These are phyloP conservation scores for Daldinia bambusicola DNA, from an alignment of 495 filamentous ascomycete species.

Conservation along the genomic window DNA sequence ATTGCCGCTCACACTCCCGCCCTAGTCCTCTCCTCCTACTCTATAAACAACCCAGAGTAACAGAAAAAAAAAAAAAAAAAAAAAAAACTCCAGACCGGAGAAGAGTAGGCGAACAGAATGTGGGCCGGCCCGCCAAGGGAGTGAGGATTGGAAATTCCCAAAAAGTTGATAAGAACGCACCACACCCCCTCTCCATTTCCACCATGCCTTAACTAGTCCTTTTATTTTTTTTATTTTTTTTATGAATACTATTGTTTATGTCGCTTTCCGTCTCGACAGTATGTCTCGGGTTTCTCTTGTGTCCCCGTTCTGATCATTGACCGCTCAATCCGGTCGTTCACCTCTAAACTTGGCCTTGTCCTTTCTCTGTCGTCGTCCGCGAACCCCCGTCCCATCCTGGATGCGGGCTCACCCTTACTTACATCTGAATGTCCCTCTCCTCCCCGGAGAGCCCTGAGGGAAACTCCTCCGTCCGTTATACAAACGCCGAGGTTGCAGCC, in stretches of 20 bases:
- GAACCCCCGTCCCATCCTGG: conserved; percentile 10
- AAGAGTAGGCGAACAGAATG: conserved; percentile 25
- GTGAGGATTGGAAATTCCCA: conserved; percentile 37
- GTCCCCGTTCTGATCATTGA: conserved; percentile 32
- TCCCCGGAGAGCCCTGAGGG: conserved; percentile 29
- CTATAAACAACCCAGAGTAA: neutral
- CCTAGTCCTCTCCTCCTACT: conserved; percentile 5
- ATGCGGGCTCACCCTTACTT: conserved; percentile 23
- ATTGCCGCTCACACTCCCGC: conserved; percentile 22
- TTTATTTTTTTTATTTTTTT: conserved; percentile 8
- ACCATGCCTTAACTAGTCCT: conserved; percentile 29
- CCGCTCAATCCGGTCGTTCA: conserved; percentile 28
- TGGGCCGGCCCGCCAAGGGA: conserved; percentile 41
- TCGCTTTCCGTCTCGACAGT: conserved; percentile 39
- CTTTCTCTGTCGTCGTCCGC: neutral
- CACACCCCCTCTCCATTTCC: conserved; percentile 43
- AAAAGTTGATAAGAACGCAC: conserved; percentile 46
- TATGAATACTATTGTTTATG: conserved; percentile 34
- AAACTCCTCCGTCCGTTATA: conserved; percentile 35
- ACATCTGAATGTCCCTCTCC: conserved; percentile 31
- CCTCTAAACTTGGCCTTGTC: conserved; percentile 15
- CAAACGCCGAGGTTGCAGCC: conserved; percentile 39
- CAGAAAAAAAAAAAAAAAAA: conserved; percentile 24
- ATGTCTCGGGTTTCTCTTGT: conserved; percentile 39
- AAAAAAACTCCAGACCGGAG: conserved; percentile 21